These are phyloP conservation scores for Purshia tridentata DNA, from an alignment of 306 rosid species.

Conservation along the genomic window DNA sequence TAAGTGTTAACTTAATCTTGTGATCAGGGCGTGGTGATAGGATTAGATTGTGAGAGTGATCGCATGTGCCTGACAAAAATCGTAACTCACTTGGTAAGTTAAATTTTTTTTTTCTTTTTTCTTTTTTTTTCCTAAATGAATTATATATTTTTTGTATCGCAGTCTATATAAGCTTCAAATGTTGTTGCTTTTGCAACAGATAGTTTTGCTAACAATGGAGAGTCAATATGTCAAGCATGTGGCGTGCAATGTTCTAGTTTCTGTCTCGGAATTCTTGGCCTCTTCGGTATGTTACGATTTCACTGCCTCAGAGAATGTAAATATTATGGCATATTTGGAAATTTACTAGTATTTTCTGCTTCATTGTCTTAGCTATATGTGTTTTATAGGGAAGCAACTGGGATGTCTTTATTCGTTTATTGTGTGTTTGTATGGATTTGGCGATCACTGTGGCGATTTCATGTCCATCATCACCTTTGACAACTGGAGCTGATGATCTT, in stretches of 20 bases:
- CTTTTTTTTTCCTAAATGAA: background rate
- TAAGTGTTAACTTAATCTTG: background rate
- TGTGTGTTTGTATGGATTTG: slow-evolving; percentile 50
- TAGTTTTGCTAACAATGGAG: slow-evolving; percentile 28
- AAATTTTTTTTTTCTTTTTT: background rate
- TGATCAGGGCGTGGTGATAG: slow-evolving; percentile 27
- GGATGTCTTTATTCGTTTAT: slow-evolving; percentile 34
- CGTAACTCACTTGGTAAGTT: slow-evolving; percentile 35
- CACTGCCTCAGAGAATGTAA: background rate
- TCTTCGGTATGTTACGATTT: slow-evolving; percentile 27
- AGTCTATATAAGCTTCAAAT: background rate
- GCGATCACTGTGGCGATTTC: slow-evolving; percentile 34
- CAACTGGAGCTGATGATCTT: slow-evolving; percentile 32
- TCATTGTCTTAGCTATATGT: slow-evolving; percentile 7
- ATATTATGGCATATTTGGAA: background rate
- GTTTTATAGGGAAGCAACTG: slow-evolving; percentile 40
- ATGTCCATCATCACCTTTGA: slow-evolving; percentile 20
- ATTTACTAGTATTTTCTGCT: background rate
- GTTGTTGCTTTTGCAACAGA: slow-evolving; percentile 24
- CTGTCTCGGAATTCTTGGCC: slow-evolving; percentile 26
- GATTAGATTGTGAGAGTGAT: slow-evolving; percentile 13
- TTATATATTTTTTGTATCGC: background rate
- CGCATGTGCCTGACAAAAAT: slow-evolving; percentile 24
- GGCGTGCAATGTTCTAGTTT: slow-evolving; percentile 36
- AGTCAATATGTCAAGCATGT: slow-evolving; percentile 40